A percentile compares a stretch with the other conserved stretches of the same genome.
Evolutionary conservation across 768 basidiomycete species (phyloP).

Genomic region (Paxillus involutus): DNA sequence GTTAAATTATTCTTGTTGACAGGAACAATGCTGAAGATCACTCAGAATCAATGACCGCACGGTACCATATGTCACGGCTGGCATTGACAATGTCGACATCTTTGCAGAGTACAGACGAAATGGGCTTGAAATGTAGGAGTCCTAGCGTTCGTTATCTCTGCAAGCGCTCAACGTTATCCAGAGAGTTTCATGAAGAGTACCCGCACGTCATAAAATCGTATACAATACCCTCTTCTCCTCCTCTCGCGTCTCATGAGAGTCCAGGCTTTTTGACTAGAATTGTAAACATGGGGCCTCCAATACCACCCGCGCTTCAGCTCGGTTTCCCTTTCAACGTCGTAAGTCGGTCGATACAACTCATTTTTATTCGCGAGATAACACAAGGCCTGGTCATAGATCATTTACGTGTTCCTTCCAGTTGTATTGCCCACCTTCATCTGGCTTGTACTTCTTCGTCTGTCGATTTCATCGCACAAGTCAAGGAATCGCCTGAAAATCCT

Average conservation of each 20-base stretch:
- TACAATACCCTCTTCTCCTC: constrained; percentile 41
- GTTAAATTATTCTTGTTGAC: constrained; percentile 17
- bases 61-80: constrained; percentile 80
- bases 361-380: not conserved
- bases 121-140: constrained; percentile 61
- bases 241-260: constrained; percentile 40
- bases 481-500: constrained; percentile 63
- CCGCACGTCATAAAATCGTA: constrained; percentile 56
- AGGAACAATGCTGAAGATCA: not conserved
- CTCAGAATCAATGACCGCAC: constrained; percentile 69
- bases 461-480: constrained; percentile 58
- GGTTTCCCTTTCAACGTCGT: constrained; percentile 74
- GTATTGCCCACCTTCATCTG: constrained; percentile 61
- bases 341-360: constrained; percentile 21
- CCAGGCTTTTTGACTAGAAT: constrained; percentile 44
- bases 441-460: constrained; percentile 54
- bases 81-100: constrained; percentile 66
- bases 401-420: constrained; percentile 60
- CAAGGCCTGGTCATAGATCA: constrained; percentile 36
- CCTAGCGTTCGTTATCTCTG: constrained; percentile 1
- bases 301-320: constrained; percentile 61
- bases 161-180: constrained; percentile 25
- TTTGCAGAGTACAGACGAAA: constrained; percentile 56
- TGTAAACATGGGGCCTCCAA: constrained; percentile 39
- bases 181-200: constrained; percentile 59